Evolutionary conservation across 805 yeast genomes (phyloP).

Genomic region (Maudiozyma barnettii): DNA sequence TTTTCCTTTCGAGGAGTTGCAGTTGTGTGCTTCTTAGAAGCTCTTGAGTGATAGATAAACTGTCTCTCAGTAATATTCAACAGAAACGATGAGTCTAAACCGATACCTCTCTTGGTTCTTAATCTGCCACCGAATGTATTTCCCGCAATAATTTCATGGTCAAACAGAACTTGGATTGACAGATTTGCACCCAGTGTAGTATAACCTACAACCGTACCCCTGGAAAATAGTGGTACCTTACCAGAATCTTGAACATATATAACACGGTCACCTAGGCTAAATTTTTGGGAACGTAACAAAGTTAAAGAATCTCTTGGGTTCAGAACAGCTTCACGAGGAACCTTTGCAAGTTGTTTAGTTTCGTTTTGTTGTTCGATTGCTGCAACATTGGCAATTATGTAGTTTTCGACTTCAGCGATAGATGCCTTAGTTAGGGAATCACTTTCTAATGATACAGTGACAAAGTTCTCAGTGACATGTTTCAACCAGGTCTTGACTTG

Average conservation of each 20-base stretch:
- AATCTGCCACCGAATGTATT: constrained; percentile 71
- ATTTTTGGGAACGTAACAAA: constrained; percentile 62
- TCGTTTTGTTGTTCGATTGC: constrained; percentile 38
- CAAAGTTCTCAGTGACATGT: constrained; percentile 44
- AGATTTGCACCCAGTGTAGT: constrained; percentile 44
- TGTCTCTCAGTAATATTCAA: constrained; percentile 70
- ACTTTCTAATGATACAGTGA: constrained; percentile 63
- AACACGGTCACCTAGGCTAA: constrained; percentile 83
- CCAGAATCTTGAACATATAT: constrained; percentile 79
- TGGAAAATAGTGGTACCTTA: constrained; percentile 75
- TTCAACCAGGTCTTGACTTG: constrained; percentile 36
- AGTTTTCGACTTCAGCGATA: constrained; percentile 56
- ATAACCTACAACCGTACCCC: constrained; percentile 85
- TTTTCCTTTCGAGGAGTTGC: not conserved
- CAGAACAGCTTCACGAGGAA: constrained; percentile 75
- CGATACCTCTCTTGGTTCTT: constrained; percentile 69
- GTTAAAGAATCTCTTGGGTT: constrained; percentile 66
- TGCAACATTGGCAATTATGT: constrained; percentile 38
- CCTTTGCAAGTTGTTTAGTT: constrained; percentile 58
- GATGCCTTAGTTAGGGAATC: constrained; percentile 65
- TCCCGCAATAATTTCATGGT: constrained; percentile 73
- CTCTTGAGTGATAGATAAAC: constrained; percentile 64
- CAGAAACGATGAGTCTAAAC: constrained; percentile 71
- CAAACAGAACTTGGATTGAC: constrained; percentile 74
- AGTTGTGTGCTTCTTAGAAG: constrained; percentile 33